Conservation (phyloP, 768 basidiomycete species). For the Auriscalpium vulgare region DNA sequence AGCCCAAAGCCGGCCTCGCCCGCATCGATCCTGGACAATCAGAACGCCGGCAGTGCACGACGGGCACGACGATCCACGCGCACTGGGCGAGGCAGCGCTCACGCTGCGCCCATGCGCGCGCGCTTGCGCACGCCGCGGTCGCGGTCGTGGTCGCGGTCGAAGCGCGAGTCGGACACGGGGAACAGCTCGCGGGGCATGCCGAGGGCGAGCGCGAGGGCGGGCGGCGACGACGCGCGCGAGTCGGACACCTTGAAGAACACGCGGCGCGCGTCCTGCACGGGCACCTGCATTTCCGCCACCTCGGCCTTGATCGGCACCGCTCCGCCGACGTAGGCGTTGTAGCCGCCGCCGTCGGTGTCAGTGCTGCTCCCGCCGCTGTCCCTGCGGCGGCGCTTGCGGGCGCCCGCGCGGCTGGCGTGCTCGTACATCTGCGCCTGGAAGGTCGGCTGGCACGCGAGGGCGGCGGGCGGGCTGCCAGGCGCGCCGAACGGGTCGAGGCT, state of each 20-base stretch:
- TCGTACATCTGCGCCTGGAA: constrained; percentile 23
- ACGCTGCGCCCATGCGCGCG: no score
- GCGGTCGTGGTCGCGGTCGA: no score
- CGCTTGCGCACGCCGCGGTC: no score
- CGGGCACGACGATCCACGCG: no score
- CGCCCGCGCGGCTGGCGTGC: constrained; percentile 8
- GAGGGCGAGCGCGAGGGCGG: not conserved
- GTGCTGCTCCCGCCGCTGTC: constrained; percentile 3
- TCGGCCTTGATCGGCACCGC: not conserved
- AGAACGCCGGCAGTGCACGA: no score
- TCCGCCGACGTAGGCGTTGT: not conserved
- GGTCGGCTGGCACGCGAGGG: constrained; percentile 18
- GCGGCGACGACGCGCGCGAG: constrained; percentile 1
- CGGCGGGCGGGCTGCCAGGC: constrained; percentile 21
- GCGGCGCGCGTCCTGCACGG: constrained; percentile 6
- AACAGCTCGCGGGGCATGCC: no score
- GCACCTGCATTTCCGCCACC: constrained; percentile 2
- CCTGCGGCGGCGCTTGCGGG: not conserved
- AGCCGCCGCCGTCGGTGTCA: constrained; percentile 4
- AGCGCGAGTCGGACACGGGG: no score
- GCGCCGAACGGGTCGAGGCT: constrained; percentile 43
- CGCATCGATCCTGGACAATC: no score
- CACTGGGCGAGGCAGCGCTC: no score
- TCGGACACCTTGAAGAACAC: constrained; percentile 12
- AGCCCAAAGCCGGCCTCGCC: no score